Evolutionary conservation across 2,329 filamentous ascomycete species (phyloP).

Genomic region (Sphaerostilbella broomeana): DNA sequence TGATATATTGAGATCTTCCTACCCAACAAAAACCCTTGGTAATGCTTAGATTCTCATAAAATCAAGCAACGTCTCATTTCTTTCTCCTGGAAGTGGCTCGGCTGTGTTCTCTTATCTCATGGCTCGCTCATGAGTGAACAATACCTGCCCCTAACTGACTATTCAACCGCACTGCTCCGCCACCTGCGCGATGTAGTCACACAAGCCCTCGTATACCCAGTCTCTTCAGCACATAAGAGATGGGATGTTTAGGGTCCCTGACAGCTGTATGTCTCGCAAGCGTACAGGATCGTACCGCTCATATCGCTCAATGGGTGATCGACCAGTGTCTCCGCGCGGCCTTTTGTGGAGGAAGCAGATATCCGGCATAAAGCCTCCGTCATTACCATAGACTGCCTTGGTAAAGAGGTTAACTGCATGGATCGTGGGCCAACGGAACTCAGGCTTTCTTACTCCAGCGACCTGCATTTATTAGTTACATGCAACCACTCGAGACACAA

Average conservation of each 20-base stretch:
- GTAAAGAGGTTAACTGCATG: conserved; percentile 7
- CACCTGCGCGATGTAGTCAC: conserved; percentile 2
- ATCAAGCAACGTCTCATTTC: too few relatives aligned
- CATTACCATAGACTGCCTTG: conserved; percentile 10
- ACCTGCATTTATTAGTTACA: conserved; percentile 5
- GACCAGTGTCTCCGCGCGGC: conserved; percentile 5
- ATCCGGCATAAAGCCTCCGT: conserved; percentile 5
- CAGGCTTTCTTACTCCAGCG: background rate
- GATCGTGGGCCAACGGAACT: conserved; percentile 3
- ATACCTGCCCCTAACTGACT: too few relatives aligned
- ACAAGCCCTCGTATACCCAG: conserved; percentile 6
- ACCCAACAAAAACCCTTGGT: too few relatives aligned
- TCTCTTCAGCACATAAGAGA: background rate
- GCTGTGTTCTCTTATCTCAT: background rate
- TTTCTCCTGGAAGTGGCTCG: too few relatives aligned
- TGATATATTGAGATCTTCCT: too few relatives aligned
- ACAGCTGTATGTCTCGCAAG: conserved; percentile 17
- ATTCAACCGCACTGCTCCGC: conserved; percentile 1
- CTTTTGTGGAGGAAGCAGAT: conserved; percentile 9
- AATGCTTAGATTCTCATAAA: too few relatives aligned
- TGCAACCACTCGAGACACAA: conserved; percentile 14
- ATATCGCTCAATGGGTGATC: conserved; percentile 7
- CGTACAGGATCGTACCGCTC: conserved; percentile 14
- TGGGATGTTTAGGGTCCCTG: conserved; percentile 12
- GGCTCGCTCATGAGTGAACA: too few relatives aligned